Conservation (phyloP, 305 asterid genomes). For the Solanum hybrid region DNA sequence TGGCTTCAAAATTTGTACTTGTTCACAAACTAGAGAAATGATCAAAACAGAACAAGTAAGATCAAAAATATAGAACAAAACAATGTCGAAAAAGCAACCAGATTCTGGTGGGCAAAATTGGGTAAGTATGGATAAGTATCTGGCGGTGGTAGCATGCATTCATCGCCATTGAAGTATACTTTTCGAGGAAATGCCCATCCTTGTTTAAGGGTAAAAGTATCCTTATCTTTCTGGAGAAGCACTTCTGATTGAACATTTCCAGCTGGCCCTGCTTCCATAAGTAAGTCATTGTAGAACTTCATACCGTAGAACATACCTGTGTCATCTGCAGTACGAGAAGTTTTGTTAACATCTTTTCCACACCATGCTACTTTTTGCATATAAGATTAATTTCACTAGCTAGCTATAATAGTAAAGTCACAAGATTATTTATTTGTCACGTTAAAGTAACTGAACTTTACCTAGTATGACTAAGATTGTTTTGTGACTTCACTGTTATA, state of each 20-base stretch:
- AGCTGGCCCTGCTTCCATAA: slow-evolving; percentile 49
- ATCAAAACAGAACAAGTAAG: slow-evolving; percentile 20
- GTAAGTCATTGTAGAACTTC: slow-evolving; percentile 57
- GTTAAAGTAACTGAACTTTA: background rate
- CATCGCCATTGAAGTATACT: slow-evolving; percentile 68
- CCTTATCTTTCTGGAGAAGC: slow-evolving; percentile 46
- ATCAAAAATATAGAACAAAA: slow-evolving; percentile 12
- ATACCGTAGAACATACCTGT: slow-evolving; percentile 74
- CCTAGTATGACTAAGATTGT: background rate
- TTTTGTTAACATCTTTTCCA: background rate
- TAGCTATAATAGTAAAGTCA: background rate
- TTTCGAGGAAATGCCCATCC: slow-evolving; percentile 76
- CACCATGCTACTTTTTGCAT: background rate
- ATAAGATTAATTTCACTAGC: background rate
- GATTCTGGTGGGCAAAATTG: slow-evolving; percentile 31
- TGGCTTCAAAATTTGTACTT: slow-evolving; percentile 12
- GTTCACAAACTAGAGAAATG: slow-evolving; percentile 10
- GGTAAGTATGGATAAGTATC: slow-evolving; percentile 60
- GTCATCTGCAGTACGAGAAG: slow-evolving; percentile 37
- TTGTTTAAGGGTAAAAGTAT: slow-evolving; percentile 43
- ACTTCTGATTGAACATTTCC: slow-evolving; percentile 58
- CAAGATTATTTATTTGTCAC: background rate
- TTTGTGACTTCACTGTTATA: background rate
- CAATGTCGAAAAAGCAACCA: slow-evolving; percentile 17
- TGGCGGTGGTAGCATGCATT: slow-evolving; percentile 59